A percentile compares a stretch with the other conserved stretches of the same genome.
Evolutionary conservation across 345 rosid genomes (phyloP).

Genomic region (Citrus unshiu): DNA sequence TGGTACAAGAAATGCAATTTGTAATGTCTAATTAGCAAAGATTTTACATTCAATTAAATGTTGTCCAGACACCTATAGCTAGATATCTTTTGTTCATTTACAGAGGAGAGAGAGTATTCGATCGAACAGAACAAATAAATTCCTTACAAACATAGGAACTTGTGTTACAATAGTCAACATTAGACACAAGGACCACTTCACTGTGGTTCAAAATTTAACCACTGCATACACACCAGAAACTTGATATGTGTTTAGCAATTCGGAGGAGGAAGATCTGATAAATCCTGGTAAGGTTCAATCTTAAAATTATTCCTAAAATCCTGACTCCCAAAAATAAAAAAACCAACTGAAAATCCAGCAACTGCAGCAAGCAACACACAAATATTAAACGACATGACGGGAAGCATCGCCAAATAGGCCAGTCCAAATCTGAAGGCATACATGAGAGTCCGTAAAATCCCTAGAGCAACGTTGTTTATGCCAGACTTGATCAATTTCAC

Average conservation of each 20-base stretch:
- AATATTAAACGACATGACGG: conserved; percentile 30
- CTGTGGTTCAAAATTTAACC: too few species aligned
- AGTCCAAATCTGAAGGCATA: conserved; percentile 10
- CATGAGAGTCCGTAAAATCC: conserved; percentile 21
- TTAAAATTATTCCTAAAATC: conserved; percentile 9
- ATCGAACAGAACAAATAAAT: too few species aligned
- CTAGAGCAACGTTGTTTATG: background rate
- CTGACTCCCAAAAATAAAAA: conserved; percentile 24
- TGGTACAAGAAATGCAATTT: too few species aligned
- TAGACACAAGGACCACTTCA: too few species aligned
- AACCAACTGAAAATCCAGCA: conserved; percentile 22
- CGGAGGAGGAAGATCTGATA: conserved; percentile 24
- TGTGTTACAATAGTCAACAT: too few species aligned
- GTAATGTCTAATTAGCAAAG: too few species aligned
- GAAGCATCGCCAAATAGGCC: conserved; percentile 32
- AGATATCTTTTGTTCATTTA: too few species aligned
- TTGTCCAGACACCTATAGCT: too few species aligned
- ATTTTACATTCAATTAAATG: too few species aligned
- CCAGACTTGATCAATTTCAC: conserved; percentile 13
- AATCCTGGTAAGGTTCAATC: background rate
- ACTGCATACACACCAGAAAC: too few species aligned
- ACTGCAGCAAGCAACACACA: conserved; percentile 26
- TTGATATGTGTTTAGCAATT: conserved; percentile 6
- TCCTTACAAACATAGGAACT: too few species aligned
- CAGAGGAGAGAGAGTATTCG: too few species aligned